Evolutionary conservation across 176 grass and related monocot genomes (phyloP), one percentile per base, ranked within the genome.

Genomic region (Otatea glauca): DNA sequence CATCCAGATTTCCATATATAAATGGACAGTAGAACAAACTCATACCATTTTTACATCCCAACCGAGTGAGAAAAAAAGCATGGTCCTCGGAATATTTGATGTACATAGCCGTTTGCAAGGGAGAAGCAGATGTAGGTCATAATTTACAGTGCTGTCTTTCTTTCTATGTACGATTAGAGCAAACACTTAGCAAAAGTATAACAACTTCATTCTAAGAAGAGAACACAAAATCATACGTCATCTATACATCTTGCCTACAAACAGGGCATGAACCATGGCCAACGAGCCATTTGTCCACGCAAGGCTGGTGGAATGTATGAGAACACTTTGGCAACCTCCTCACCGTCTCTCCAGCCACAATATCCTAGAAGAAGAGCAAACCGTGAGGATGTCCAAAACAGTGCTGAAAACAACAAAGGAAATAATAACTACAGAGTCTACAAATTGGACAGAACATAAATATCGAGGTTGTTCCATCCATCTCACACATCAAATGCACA

Each of bases 251-350:
- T 78, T 84, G 91, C 78, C 94, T 89, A 75, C 89, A 96, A 41
- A 97, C 91, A 44, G 94, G 94, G 86, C 94, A 97, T 6, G 94
- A 91, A 18, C 84, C 82, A 76, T 91, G 91, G 62, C 85, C 81
- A 73, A 69, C 56, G 72, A 97, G 90, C 94, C 91, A 97, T 90
- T 92, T 89, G 82, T 97, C 94, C 62, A 97, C 87, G 11, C 94
- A 97, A 63, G 72, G 67, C 89, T 88, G 83, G 48, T 97, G 94
- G 75, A 91, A 97, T 24, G 84, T 93, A 75, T 97, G 94, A 53
- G 78, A 93, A 65, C 94, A 96, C 35, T 72, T 49, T 0, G 89
- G 89, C 81, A 96, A 81, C 55, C 70, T 89, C 76, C 94, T 86
- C 68, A 69, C 89, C 15, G 70, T 93, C 79, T 91, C 91, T 24